Evolutionary conservation across 169 alveolate species (phyloP), one percentile per base, ranked within the genome.

Genomic region (Babesia sp.): DNA sequence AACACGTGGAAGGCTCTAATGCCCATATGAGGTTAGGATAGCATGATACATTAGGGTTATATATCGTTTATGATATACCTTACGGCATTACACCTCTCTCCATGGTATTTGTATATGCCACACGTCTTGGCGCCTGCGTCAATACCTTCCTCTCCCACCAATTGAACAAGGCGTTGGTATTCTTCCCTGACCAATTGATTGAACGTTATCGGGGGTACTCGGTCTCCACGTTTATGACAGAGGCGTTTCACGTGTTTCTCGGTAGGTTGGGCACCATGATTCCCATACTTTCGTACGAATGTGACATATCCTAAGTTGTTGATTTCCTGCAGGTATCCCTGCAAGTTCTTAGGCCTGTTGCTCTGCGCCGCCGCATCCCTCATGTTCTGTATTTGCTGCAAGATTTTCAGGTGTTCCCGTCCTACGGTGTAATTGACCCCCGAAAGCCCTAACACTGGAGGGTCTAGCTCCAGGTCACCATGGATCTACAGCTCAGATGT

Each of bases 51-150:
- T 53, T 24, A 53, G 36, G 3, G 6, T 36, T 46, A 64, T 26
- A 64, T 64, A n/a, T 57, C 83, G 28, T 79, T 79, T n/a, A 79
- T n/a, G 34, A 79, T 56, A 45, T 71, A 70, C 22, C 83, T n/a
- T 1, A 79, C 87, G 12, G 87, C 87, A n/a, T 59, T 41, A 44
- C 87, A 79, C 53, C 72, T 34, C 24, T 79, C 81, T 24, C 64
- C 87, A n/a, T 70, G 71, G 78, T 45, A 69, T 60, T 79, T 79
- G 60, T 70, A 79, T 24, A 41, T 57, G 8, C 87, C 87, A 28
- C 37, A 59, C 16, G 87, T 79, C 24, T 44, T 79, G 22, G 44
- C 24, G 42, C 22, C 50, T n/a, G 41, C 33, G 34, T 53, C 50
- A 18, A 63, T 18, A 39, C 57, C 64, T 29, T 46, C 44, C 33